Base-by-base conservation (phyloP, 495 filamentous ascomycete genomes). In the Trichoderma parareesei region DNA sequence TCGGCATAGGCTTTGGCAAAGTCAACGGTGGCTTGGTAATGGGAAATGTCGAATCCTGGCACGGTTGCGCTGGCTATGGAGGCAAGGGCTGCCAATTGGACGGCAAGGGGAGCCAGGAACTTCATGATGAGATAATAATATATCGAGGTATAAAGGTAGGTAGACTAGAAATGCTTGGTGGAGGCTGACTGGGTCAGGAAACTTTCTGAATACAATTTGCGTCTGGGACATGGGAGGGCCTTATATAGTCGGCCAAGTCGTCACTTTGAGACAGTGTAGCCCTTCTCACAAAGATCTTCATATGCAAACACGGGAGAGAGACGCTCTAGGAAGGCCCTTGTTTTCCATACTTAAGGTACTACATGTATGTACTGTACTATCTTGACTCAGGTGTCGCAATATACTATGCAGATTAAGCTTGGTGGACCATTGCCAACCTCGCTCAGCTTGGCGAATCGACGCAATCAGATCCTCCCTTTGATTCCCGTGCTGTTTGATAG, bases 11-110 rank as follows among this genome's bases (percentile, higher is more conserved):
- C 85, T 33, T 69, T 72, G 1, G 71, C 68, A 67, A 82, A 87
- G 74, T 87, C 71, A 42, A 87, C 82, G 42, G 55, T 80, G 16
- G 73, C 64, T 69, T 87, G 84, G 61, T 85, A 85, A 65, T 80
- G 69, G n/a, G 85, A 87, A 68, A 88, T 83, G 67, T 88, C 85
- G 66, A 88, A 87, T 44, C 85, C 85, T 61, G 83, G 78, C 42
- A 87, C 82, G 8, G 77, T 74, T 53, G 76, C 74, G 7, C 76
- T 73, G 61, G 76, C 67, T 46, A 75, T 16, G 3, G 60, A 61
- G 35, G 60, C 38, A 2, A 61, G n/a, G 38, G 18, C 38, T 9
- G 37, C 9, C 8, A 42, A 8, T 18, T 13, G 38, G 20, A 27
- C 60, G 35, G 41, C 38, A 37, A 61, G 14, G 53, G 53, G 37